These are phyloP conservation scores for Hyphochytrium catenoides DNA, from an alignment of 352 stramenopile species.

Conservation along the genomic window DNA sequence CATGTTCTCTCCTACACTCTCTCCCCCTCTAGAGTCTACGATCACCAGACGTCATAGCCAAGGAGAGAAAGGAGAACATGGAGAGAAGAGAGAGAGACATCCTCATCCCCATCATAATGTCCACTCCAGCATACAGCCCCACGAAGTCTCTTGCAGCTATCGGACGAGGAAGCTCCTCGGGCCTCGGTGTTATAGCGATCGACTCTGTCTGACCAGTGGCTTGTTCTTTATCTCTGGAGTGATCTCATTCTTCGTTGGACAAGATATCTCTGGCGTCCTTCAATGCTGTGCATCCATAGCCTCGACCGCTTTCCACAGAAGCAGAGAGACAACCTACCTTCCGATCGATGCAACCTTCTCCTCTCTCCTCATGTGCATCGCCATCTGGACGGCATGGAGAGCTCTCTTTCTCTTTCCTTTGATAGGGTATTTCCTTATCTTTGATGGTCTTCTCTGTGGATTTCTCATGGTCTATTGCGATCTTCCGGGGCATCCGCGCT, in stretches of 20 bases:
- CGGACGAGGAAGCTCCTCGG: no score
- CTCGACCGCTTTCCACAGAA: slow-evolving; percentile 47
- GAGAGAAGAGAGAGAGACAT: no score
- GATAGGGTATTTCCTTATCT: no score
- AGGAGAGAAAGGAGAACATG: no score
- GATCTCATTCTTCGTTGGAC: slow-evolving; percentile 33
- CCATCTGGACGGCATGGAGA: not conserved
- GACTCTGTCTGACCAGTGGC: slow-evolving; percentile 48
- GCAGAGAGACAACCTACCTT: slow-evolving; percentile 52
- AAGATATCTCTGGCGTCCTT: slow-evolving; percentile 39
- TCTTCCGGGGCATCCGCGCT: slow-evolving; percentile 30
- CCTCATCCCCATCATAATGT: no score
- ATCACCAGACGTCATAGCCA: no score
- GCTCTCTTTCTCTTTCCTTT: no score
- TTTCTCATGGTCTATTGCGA: slow-evolving; percentile 61
- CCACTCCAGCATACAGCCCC: no score
- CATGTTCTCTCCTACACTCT: no score
- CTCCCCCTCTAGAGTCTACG: no score
- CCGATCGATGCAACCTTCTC: slow-evolving; percentile 45
- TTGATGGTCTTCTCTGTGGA: slow-evolving; percentile 19
- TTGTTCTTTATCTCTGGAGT: slow-evolving; percentile 37
- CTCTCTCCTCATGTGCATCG: slow-evolving; percentile 28
- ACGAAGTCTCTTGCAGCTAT: no score
- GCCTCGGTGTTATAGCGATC: no score
- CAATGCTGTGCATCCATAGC: slow-evolving; percentile 35